Evolutionary conservation across 345 rosid genomes (phyloP).

Genomic region (Pugionium cornutum): DNA sequence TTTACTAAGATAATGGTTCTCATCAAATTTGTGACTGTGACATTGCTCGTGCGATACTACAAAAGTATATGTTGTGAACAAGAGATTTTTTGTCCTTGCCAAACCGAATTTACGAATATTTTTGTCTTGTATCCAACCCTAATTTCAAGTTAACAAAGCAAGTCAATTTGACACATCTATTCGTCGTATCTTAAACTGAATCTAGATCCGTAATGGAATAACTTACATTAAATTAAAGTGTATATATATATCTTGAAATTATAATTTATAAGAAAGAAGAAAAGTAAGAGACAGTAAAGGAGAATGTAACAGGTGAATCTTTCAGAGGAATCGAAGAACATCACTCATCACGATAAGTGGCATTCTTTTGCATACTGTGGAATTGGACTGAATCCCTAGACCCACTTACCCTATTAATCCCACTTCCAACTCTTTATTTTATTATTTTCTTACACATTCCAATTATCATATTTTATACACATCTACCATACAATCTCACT

Average conservation of each 20-base stretch:
- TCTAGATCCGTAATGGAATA: slow-evolving; percentile 19
- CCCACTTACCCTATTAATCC: slow-evolving; percentile 57
- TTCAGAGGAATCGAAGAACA: slow-evolving; percentile 63
- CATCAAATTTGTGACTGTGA: no score
- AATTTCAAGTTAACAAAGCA: slow-evolving; percentile 15
- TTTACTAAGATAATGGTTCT: no score
- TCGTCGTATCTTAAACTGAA: slow-evolving; percentile 21
- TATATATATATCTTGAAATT: slow-evolving; percentile 42
- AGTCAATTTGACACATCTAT: slow-evolving; percentile 14
- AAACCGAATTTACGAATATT: neutral
- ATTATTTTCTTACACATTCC: slow-evolving; percentile 11
- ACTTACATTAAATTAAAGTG: slow-evolving; percentile 20
- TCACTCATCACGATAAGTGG: slow-evolving; percentile 53
- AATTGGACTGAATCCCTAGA: slow-evolving; percentile 74
- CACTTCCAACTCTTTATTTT: slow-evolving; percentile 44
- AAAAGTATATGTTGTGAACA: no score
- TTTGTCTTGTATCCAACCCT: slow-evolving; percentile 17
- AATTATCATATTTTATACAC: slow-evolving; percentile 30
- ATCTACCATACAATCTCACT: slow-evolving; percentile 17
- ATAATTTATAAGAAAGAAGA: slow-evolving; percentile 50
- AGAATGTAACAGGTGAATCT: slow-evolving; percentile 63
- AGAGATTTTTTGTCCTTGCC: no score
- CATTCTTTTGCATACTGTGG: slow-evolving; percentile 57
- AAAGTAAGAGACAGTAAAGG: slow-evolving; percentile 42
- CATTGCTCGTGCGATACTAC: no score